Conservation (phyloP, 2,329 filamentous ascomycete species). For the Ophiostoma quercus region DNA sequence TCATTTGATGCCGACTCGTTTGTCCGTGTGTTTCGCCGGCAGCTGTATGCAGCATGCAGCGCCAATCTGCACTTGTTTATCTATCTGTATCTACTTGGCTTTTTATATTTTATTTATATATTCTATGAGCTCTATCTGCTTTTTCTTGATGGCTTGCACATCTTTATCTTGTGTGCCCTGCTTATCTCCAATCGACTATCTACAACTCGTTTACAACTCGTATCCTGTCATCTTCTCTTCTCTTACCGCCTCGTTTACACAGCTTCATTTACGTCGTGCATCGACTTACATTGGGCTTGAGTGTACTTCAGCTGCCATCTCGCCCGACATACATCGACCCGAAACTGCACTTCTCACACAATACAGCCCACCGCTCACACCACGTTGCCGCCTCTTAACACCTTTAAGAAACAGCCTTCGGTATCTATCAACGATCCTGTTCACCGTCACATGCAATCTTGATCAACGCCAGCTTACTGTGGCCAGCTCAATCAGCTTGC, state of each 20-base stretch:
- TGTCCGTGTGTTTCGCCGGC: constrained; percentile 8
- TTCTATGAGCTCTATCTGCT: too few species aligned
- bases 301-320: not conserved
- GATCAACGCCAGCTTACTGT: not conserved
- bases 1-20: not conserved
- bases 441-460: not conserved
- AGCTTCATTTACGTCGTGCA: not conserved
- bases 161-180: not conserved
- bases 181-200: not conserved
- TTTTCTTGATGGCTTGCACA: not conserved
- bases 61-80: not conserved
- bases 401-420: not conserved
- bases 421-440: not conserved
- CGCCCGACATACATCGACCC: not conserved
- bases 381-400: not conserved
- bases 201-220: not conserved
- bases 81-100: not conserved
- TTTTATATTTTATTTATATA: not conserved
- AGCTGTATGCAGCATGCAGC: not conserved
- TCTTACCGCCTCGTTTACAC: not conserved
- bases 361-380: not conserved
- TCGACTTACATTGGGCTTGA: not conserved
- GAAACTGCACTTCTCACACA: not conserved
- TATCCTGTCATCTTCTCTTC: not conserved
- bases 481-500: not conserved